Base-by-base conservation (phyloP, 352 stramenopile genomes). In the Elongisporangium prolatum region DNA sequence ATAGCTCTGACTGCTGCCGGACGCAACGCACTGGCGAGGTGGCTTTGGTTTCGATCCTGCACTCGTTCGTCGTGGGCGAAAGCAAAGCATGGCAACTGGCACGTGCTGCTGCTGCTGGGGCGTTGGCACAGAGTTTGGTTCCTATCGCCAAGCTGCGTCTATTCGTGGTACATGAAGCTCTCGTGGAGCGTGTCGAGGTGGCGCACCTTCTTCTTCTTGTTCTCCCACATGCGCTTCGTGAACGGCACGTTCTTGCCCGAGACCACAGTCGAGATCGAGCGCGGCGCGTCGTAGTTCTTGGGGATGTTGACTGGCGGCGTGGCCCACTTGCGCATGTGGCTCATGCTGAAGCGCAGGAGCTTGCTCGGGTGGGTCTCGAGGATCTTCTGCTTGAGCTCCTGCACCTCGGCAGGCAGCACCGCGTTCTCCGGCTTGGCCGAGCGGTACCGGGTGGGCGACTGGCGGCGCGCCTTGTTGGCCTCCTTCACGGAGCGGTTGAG, bases 301-400 rank as follows among this genome's bases (percentile, higher is more conserved):
- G 76, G 76, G 64, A 86, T 79, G 34, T 69, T 56, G 22, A 86
- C 76, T 11, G 76, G 76, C 40, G 77, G 77, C 21, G 68, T 76
- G 28, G 69, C 72, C 52, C 73, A 44, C 51, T 80, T 67, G 21
- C 64, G 60, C 71, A 86, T 75, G 61, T 82, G 74, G 54, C 61
- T 72, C 21, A 86, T 57, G 57, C 76, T 81, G 61, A 86, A 86
- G 48, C 63, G 64, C 14, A 63, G 72, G 40, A 77, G 62, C 61
- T 86, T 86, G 61, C 37, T 47, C 21, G 67, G 74, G 63, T 84
- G 65, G 37, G 61, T 44, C 56, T 72, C 53, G 21, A 77, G 67
- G 63, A 86, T 86, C 51, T 68, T 65, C 50, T 75, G 50, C 64
- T 86, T 86, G 55, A 86, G 74, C 14, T 58, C 50, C 18, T 61